These are phyloP conservation scores for Pulveroboletus sp. DNA, from an alignment of 768 basidiomycete species.

Conservation along the genomic window DNA sequence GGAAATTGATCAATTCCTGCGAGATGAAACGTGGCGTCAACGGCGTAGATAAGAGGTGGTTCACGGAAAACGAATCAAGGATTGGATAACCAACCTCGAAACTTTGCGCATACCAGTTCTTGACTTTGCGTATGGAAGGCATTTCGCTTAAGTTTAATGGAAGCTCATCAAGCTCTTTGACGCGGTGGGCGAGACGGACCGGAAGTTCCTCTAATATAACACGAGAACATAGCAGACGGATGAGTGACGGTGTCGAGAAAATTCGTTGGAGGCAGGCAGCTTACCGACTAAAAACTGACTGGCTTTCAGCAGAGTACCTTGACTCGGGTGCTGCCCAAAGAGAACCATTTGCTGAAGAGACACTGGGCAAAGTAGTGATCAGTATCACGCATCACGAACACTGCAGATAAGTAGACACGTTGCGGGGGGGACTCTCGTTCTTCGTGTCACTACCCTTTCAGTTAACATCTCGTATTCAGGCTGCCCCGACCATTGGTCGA, in stretches of 20 bases:
- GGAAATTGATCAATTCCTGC: conserved; percentile 12
- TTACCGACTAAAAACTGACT: conserved; percentile 16
- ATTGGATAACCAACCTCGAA: conserved; percentile 9
- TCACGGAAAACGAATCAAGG: neutral
- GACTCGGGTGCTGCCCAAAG: conserved; percentile 18
- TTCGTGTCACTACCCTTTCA: neutral
- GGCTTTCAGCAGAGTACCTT: conserved; percentile 16
- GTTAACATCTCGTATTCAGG: neutral
- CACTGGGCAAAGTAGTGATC: conserved; percentile 4
- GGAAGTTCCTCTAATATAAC: conserved; percentile 18
- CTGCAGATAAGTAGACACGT: neutral
- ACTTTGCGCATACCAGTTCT: conserved; percentile 19
- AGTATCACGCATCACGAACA: conserved; percentile 3
- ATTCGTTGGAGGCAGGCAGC: neutral
- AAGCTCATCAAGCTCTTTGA: conserved; percentile 18
- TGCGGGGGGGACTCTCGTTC: neutral
- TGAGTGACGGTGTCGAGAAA: too few species aligned
- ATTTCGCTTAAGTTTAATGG: conserved; percentile 16
- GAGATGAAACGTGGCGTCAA: neutral
- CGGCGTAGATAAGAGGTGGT: neutral
- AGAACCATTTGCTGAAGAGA: conserved; percentile 18
- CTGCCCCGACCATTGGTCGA: neutral
- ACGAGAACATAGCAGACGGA: too few species aligned
- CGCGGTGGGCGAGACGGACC: conserved; percentile 15
- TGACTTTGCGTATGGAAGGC: conserved; percentile 17